Percentiles rank a stretch among this genome's conserved stretches.
Conservation (phyloP, 305 asterid species). For the Fraxinus xanthoxyloides region DNA sequence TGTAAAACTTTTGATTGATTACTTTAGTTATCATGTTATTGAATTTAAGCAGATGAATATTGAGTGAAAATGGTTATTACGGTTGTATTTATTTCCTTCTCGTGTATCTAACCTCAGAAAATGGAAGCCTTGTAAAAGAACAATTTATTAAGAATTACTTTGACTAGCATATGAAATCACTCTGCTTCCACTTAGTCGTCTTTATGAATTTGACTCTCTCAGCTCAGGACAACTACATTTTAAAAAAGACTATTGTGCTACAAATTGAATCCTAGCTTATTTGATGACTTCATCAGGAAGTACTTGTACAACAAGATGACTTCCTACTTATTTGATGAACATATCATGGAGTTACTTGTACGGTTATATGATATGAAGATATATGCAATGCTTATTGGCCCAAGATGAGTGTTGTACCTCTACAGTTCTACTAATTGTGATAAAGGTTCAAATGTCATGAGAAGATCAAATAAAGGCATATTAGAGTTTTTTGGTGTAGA, state of each 20-base stretch:
- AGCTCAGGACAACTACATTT: neutral
- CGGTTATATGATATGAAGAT: neutral
- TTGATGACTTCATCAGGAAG: neutral
- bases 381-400: neutral
- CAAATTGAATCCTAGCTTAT: neutral
- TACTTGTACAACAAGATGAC: neutral
- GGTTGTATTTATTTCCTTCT: neutral
- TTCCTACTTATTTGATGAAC: neutral
- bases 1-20: neutral
- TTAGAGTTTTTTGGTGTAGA: neutral
- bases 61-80: neutral
- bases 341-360: neutral
- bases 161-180: neutral
- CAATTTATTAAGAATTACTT: neutral
- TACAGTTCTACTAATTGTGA: neutral
- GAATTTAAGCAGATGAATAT: neutral
- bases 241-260: neutral
- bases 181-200: neutral
- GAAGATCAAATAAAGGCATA: neutral
- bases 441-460: neutral
- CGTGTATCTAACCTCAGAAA: neutral
- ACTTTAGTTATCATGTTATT: neutral
- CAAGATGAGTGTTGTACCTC: neutral
- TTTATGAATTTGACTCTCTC: neutral
- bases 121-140: neutral